phyloP scores from a whole-genome alignment of 345 rosid species.

The Ricinus communis region DNA sequence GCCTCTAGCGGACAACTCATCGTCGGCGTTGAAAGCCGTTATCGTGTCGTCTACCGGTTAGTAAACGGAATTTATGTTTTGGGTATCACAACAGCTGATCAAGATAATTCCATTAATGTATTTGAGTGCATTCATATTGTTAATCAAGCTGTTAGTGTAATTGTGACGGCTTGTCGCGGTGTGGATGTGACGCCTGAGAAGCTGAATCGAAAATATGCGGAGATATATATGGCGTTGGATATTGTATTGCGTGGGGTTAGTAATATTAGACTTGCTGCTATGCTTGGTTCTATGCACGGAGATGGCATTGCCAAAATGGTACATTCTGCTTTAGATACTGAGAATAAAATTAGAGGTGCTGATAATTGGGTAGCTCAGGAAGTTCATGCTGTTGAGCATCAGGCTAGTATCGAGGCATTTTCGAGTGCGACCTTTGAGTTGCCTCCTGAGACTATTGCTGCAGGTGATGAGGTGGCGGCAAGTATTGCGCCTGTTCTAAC shows the following conservation, averaged over 20 bases:
- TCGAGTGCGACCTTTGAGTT: slow-evolving; percentile 62
- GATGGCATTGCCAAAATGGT: slow-evolving; percentile 98
- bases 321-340: slow-evolving; percentile 85
- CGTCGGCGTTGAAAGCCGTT: slow-evolving; percentile 94
- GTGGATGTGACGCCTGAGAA: slow-evolving; percentile 98
- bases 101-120: slow-evolving; percentile 80
- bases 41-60: slow-evolving; percentile 89
- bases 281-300: slow-evolving; percentile 94
- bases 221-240: slow-evolving; percentile 96
- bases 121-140: slow-evolving; percentile 96
- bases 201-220: slow-evolving; percentile 83
- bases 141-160: slow-evolving; percentile 93
- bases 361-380: slow-evolving; percentile 71
- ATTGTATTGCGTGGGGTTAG: slow-evolving; percentile 93
- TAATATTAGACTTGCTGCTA: slow-evolving; percentile 82
- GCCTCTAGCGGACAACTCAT: slow-evolving; percentile 96
- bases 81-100: slow-evolving; percentile 83
- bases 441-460: slow-evolving; percentile 76
- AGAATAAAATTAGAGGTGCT: slow-evolving; percentile 90
- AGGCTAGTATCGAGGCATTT: slow-evolving; percentile 60
- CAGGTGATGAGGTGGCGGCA: slow-evolving; percentile 78
- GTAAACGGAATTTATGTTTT: slow-evolving; percentile 94
- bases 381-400: slow-evolving; percentile 63
- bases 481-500: slow-evolving; percentile 48
- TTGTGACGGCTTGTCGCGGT: slow-evolving; percentile 98